A percentile compares a stretch with the other conserved stretches of the same genome.
Conservation (phyloP, 164 flowering plant species). For the Euptelea pleiosperma region DNA sequence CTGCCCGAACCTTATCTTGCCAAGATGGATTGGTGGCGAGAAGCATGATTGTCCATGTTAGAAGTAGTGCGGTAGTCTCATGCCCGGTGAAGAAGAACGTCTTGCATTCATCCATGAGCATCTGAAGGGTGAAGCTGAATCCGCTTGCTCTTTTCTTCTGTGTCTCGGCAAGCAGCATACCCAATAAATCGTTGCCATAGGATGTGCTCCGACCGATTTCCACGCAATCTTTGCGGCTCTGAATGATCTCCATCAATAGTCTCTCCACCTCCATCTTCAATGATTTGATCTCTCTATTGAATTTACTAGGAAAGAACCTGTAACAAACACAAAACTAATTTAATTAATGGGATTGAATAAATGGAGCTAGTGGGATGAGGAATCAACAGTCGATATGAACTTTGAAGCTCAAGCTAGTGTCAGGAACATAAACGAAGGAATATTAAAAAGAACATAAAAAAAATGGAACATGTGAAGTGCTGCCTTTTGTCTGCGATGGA, state of each 20-base stretch:
- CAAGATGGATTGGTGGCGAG: conserved; percentile 82
- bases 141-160: conserved; percentile 46
- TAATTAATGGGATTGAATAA: background rate
- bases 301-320: conserved; percentile 86
- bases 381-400: conserved; percentile 2
- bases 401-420: background rate
- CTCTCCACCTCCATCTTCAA: conserved; percentile 82
- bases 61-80: conserved; percentile 87
- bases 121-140: conserved; percentile 48
- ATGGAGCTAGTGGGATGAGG: background rate
- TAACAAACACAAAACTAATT: background rate
- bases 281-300: conserved; percentile 75
- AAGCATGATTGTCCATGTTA: conserved; percentile 93
- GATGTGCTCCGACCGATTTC: conserved; percentile 71
- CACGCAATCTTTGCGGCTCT: conserved; percentile 63
- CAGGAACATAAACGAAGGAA: conserved; percentile 4
- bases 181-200: conserved; percentile 77
- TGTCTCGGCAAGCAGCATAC: conserved; percentile 72
- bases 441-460: background rate
- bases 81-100: conserved; percentile 96
- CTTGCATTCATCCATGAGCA: conserved; percentile 94
- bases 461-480: too few relatives aligned
- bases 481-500: too few relatives aligned
- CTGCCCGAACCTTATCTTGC: conserved; percentile 79
- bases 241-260: conserved; percentile 80